These are phyloP conservation scores for Neofusicoccum ribis DNA, from an alignment of 2,329 filamentous ascomycete genomes.

Conservation along the genomic window DNA sequence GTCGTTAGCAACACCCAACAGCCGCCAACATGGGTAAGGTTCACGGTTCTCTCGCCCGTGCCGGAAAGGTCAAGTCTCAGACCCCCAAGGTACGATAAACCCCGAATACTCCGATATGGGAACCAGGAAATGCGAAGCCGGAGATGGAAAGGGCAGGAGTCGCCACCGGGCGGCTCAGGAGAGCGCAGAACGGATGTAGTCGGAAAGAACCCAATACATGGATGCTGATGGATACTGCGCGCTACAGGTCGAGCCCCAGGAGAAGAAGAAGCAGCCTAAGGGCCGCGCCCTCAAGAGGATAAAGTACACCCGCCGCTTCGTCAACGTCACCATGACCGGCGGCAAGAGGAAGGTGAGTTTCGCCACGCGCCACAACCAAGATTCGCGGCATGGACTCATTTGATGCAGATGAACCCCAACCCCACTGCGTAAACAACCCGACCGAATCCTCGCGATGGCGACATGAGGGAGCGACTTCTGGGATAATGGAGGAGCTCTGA, in stretches of 20 bases:
- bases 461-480: conserved; percentile 17
- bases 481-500: conserved; percentile 19
- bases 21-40: conserved; percentile 82
- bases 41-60: conserved; percentile 92
- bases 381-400: conserved; percentile 15
- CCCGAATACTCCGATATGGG: background rate
- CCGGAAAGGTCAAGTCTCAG: conserved; percentile 98
- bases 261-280: conserved; percentile 97
- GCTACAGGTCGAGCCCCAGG: conserved; percentile 76
- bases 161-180: background rate
- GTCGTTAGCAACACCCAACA: conserved; percentile 33
- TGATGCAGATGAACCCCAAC: conserved; percentile 79
- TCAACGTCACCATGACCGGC: conserved; percentile 95
- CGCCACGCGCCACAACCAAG: conserved; percentile 25
- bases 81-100: conserved; percentile 74
- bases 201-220: background rate
- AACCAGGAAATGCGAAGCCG: conserved; percentile 34
- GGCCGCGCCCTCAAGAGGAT: conserved; percentile 97
- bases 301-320: conserved; percentile 95
- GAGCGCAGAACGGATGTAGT: conserved; percentile 27
- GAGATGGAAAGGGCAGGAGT: background rate
- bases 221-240: conserved; percentile 8
- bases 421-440: conserved; percentile 61
- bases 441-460: background rate
- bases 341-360: conserved; percentile 91